These are phyloP conservation scores for Trametes sp. DNA, from an alignment of 1,284 basidiomycete genomes.

Conservation along the genomic window DNA sequence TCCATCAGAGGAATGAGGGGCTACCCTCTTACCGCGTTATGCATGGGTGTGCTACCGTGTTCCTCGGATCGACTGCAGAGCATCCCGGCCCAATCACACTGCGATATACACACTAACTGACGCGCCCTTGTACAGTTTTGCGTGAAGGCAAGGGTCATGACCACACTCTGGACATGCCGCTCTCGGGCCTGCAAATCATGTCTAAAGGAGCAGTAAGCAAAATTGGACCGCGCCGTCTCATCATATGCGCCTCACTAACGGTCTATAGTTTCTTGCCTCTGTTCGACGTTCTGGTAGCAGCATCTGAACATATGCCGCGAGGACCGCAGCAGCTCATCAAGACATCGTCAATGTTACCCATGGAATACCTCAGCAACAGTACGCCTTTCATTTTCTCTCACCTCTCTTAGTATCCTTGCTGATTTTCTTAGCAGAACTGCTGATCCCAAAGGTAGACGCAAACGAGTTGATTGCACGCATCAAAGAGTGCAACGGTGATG, in stretches of 20 bases:
- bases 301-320: background rate
- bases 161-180: constrained; percentile 25
- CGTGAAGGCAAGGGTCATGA: constrained; percentile 30
- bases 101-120: background rate
- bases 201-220: constrained; percentile 22
- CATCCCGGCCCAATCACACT: background rate
- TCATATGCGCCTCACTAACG: background rate
- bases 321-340: constrained; percentile 9
- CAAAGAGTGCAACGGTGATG: constrained; percentile 18
- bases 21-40: too few species aligned
- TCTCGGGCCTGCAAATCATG: constrained; percentile 26
- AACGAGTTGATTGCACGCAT: constrained; percentile 16
- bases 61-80: too few species aligned
- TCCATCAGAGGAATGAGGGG: background rate
- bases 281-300: constrained; percentile 7
- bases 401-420: background rate
- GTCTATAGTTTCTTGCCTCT: constrained; percentile 10
- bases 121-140: constrained; percentile 19
- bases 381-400: background rate
- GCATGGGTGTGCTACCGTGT: too few species aligned
- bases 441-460: constrained; percentile 12
- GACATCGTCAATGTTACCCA: constrained; percentile 25
- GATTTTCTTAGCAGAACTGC: constrained; percentile 5
- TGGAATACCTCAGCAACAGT: constrained; percentile 26
- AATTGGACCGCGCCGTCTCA: background rate